These are phyloP conservation scores for Jatropha multifida DNA, from an alignment of 441 rosid genomes.

Conservation along the genomic window DNA sequence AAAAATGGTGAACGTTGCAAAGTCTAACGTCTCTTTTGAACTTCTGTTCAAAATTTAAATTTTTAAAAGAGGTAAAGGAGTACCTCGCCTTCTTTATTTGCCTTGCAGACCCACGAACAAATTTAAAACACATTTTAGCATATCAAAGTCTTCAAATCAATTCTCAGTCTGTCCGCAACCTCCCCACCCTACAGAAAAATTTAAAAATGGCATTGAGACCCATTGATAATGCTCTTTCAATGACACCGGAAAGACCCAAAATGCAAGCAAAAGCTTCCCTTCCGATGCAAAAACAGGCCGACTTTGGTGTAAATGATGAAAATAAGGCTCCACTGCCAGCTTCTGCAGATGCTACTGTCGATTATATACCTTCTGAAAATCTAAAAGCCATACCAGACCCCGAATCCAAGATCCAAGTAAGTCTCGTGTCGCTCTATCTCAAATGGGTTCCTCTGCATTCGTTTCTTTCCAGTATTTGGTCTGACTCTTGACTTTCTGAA, in stretches of 20 bases:
- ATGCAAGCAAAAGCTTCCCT: constrained; percentile 53
- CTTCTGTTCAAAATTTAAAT: constrained; percentile 32
- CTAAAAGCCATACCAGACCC: constrained; percentile 64
- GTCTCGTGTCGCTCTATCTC: background rate
- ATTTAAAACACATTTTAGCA: background rate
- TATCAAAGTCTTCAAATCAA: constrained; percentile 15
- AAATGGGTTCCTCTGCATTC: constrained; percentile 2
- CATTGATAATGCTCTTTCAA: constrained; percentile 74
- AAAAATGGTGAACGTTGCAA: constrained; percentile 36
- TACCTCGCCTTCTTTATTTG: background rate
- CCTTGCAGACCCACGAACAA: background rate
- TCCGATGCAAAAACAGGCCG: constrained; percentile 37
- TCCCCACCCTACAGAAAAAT: background rate
- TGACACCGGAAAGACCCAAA: constrained; percentile 61
- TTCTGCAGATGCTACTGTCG: constrained; percentile 46
- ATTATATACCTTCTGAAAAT: constrained; percentile 65
- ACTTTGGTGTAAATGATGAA: constrained; percentile 50
- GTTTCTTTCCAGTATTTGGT: background rate
- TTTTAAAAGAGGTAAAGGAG: background rate
- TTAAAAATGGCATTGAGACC: constrained; percentile 72
- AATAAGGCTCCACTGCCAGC: constrained; percentile 53
- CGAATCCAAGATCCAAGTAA: constrained; percentile 57
- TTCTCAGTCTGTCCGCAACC: background rate
- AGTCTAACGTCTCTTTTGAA: constrained; percentile 29
- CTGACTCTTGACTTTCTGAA: background rate